These are phyloP conservation scores for Cryptococcus jaspeensis DNA, from an alignment of 1,284 basidiomycete genomes.

Conservation along the genomic window DNA sequence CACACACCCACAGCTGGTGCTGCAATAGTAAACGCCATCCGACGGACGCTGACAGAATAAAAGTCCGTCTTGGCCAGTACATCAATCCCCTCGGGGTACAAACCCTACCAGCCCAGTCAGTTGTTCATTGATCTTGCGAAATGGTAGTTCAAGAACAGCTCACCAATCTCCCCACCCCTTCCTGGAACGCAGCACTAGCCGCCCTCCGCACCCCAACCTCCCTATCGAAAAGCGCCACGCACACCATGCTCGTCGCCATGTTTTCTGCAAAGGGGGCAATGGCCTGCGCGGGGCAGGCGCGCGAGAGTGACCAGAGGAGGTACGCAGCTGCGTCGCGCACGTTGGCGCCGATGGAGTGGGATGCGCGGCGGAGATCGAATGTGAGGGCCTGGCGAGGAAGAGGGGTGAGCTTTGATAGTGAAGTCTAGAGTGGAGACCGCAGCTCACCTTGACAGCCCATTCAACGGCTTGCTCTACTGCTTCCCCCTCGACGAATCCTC, in stretches of 20 bases:
- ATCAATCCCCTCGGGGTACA: constrained; percentile 92
- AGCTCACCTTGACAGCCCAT: constrained; percentile 73
- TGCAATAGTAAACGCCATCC: constrained; percentile 78
- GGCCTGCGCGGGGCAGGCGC: constrained; percentile 65
- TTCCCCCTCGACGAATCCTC: constrained; percentile 65
- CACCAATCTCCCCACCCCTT: constrained; percentile 90
- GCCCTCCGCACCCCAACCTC: constrained; percentile 95
- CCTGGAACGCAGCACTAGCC: constrained; percentile 96
- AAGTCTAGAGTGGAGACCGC: not conserved
- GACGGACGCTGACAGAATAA: constrained; percentile 81
- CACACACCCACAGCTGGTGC: constrained; percentile 82
- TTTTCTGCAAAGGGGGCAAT: constrained; percentile 63
- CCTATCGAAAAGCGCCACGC: constrained; percentile 82
- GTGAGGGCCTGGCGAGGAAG: constrained; percentile 67
- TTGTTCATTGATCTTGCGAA: not conserved
- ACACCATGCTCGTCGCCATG: constrained; percentile 70
- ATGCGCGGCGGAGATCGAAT: constrained; percentile 87
- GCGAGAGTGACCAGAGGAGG: constrained; percentile 89
- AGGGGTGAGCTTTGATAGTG: not conserved
- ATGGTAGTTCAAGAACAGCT: constrained; percentile 37
- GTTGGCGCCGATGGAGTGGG: constrained; percentile 88
- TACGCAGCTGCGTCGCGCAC: constrained; percentile 95
- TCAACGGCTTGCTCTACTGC: constrained; percentile 64
- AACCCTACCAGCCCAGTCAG: constrained; percentile 57
- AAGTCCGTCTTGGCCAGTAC: constrained; percentile 90